Evolutionary conservation across 371 early-diverging fungal species (phyloP), one percentile per base, ranked within the genome.

Genomic region (Capniomyces stellatus): DNA sequence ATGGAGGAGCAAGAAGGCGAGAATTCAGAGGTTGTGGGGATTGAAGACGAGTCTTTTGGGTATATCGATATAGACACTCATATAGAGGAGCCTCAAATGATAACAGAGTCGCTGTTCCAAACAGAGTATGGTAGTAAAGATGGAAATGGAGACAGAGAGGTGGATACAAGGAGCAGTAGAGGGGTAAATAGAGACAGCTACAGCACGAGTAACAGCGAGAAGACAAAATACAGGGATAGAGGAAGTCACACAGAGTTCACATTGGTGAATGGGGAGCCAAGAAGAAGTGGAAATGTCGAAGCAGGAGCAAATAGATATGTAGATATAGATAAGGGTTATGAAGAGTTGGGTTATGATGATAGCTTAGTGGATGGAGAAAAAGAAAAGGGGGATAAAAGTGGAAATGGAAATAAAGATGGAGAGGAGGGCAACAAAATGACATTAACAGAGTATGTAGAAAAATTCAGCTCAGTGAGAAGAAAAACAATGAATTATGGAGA

Each of bases 391-490:
- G 28, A 43, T 46, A 19, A 39, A 48, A 29, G 55, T 55, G 42
- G 61, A 60, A 3, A 63, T 64, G 1, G 62, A 58, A 2, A 64
- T 60, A 10, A 54, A 58, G 49, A 59, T 61, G 19, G 63, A 40
- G 48, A 29, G 2, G 42, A 8, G 21, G 41, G 23, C 18, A 25
- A n/a, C 2, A 30, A 41, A 6, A n/a, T 46, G n/a, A 42, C 48
- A 23, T 55, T 51, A 8, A 50, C 31, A 2, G 64, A 62, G 18
- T 64, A 62, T n/a, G 54, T 60, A 18, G 55, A 62, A 28, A 54
- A 60, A 54, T 60, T 62, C 57, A 60, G 64, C 0, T 55, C 54
- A 0, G 41, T 64, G 27, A 60, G 57, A 19, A 23, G 51, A n/a
- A 23, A 54, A 15, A 54, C 51, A 29, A 31, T 47, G 15, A 15